phyloP scores from a whole-genome alignment of 495 filamentous ascomycete species.

The Aspergillus wentii region DNA sequence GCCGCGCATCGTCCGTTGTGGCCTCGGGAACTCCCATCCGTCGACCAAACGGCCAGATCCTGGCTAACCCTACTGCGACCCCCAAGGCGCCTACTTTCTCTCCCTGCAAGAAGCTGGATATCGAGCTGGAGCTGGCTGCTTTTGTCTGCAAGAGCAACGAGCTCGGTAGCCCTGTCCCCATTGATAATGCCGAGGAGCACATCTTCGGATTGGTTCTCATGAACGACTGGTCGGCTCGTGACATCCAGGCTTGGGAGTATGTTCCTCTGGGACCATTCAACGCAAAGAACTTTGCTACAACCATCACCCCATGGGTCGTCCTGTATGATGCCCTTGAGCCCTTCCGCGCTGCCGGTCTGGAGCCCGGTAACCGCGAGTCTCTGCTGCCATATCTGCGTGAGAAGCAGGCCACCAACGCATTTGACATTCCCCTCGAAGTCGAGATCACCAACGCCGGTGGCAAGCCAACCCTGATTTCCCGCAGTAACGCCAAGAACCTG shows the following conservation, averaged over 20 bases:
- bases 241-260: conserved; percentile 91
- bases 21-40: conserved; percentile 70
- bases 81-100: conserved; percentile 59
- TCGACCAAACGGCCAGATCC: conserved; percentile 79
- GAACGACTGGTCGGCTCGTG: conserved; percentile 93
- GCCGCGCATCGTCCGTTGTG: conserved; percentile 73
- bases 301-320: conserved; percentile 86
- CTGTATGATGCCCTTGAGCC: conserved; percentile 77
- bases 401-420: conserved; percentile 55
- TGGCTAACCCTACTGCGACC: conserved; percentile 57
- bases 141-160: conserved; percentile 68
- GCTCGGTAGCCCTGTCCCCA: conserved; percentile 57
- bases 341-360: conserved; percentile 53
- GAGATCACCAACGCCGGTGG: conserved; percentile 65
- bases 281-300: conserved; percentile 89
- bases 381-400: conserved; percentile 70
- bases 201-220: conserved; percentile 86
- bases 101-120: conserved; percentile 66
- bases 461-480: conserved; percentile 57
- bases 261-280: conserved; percentile 84
- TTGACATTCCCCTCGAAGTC: conserved; percentile 71
- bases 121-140: conserved; percentile 83
- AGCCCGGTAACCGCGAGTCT: conserved; percentile 53
- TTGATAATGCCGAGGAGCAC: conserved; percentile 66
- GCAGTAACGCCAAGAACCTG: conserved; percentile 64